phyloP scores from a whole-genome alignment of 495 filamentous ascomycete genomes.

The Xylaria scruposa region DNA sequence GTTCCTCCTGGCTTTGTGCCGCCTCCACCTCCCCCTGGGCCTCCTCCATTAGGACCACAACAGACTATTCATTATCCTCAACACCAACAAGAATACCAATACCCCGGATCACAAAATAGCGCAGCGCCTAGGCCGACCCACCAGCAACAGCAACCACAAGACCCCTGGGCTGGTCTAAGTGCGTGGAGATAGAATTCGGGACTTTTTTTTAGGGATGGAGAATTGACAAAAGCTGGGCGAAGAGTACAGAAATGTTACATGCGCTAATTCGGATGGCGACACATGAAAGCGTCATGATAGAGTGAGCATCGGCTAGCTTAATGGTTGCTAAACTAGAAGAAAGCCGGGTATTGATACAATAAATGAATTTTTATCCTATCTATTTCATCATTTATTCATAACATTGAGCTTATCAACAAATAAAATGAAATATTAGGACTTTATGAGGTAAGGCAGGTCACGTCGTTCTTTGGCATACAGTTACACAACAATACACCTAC shows the following conservation, averaged over 20 bases:
- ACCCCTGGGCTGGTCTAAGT: slow-evolving; percentile 88
- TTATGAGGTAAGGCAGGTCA: neutral
- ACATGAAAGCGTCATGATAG: slow-evolving; percentile 10
- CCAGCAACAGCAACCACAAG: slow-evolving; percentile 44
- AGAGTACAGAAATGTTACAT: neutral
- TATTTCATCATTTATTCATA: neutral
- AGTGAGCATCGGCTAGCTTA: neutral
- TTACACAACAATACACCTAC: neutral
- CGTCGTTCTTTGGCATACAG: neutral
- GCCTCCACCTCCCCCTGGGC: slow-evolving; percentile 86
- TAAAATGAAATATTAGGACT: neutral
- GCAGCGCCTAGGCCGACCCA: slow-evolving; percentile 47
- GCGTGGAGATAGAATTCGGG: slow-evolving; percentile 72
- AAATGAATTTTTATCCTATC: neutral
- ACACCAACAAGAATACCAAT: slow-evolving; percentile 49
- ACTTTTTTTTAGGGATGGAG: neutral
- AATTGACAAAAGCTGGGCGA: neutral
- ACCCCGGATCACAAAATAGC: slow-evolving; percentile 41
- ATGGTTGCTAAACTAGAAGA: neutral
- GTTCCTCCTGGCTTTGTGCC: slow-evolving; percentile 87
- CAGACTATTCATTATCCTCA: slow-evolving; percentile 65
- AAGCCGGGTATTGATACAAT: neutral
- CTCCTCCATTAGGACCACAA: slow-evolving; percentile 75
- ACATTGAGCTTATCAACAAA: neutral
- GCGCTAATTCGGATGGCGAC: slow-evolving; percentile 14